These are phyloP conservation scores for Heliamphora pulchella DNA, from an alignment of 179 eudicot species.

Conservation along the genomic window DNA sequence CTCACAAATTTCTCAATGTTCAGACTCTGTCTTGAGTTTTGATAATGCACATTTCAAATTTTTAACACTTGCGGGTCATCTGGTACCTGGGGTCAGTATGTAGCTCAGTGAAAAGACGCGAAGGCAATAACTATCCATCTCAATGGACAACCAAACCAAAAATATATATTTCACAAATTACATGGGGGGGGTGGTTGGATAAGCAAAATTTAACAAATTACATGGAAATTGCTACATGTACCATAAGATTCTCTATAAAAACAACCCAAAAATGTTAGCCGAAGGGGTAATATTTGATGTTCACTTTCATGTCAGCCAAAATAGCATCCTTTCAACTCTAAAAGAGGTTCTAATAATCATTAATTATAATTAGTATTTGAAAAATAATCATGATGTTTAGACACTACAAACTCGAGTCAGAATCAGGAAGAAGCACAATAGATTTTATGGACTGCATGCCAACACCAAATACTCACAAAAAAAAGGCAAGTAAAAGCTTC, in stretches of 20 bases:
- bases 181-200: not conserved
- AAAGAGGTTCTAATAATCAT: conserved; percentile 4
- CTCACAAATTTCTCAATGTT: too few relatives aligned
- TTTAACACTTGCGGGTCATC: not conserved
- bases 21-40: not conserved
- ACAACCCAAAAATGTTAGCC: not conserved
- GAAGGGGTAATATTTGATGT: not conserved
- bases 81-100: not conserved
- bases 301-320: not conserved
- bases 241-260: not conserved
- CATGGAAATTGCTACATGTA: not conserved
- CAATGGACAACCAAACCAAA: not conserved
- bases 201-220: too few relatives aligned
- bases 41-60: not conserved
- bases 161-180: not conserved
- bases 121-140: not conserved
- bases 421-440: not conserved
- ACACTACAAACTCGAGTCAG: not conserved
- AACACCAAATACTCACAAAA: not conserved
- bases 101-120: not conserved
- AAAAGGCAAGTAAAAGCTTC: not conserved
- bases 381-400: not conserved
- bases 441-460: not conserved
- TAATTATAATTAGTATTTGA: not conserved
- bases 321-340: not conserved